Evolutionary conservation across 2,329 filamentous ascomycete species (phyloP).

Genomic region (Immersiporthe knoxdaviesiana): DNA sequence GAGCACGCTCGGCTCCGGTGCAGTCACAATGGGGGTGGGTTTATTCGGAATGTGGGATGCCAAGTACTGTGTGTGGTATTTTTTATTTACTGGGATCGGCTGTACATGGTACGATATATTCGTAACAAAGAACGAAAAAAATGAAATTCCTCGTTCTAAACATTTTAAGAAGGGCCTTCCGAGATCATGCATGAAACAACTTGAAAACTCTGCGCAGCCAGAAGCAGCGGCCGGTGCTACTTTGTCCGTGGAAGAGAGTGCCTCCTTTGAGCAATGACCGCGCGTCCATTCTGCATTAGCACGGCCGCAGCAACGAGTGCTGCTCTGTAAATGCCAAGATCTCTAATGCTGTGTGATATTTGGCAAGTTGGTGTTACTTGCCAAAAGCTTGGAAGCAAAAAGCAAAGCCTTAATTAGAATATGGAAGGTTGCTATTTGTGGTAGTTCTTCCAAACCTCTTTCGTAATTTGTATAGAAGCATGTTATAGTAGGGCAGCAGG

Average conservation of each 20-base stretch:
- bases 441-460: not conserved
- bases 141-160: not conserved
- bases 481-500: too few relatives aligned
- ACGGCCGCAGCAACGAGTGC: not conserved
- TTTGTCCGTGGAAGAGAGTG: not conserved
- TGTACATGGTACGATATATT: not conserved
- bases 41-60: not conserved
- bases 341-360: not conserved
- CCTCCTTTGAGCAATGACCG: not conserved
- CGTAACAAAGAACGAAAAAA: not conserved
- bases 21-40: not conserved
- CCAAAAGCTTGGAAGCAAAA: too few relatives aligned
- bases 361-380: not conserved
- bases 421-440: not conserved
- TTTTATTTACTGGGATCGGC: too few relatives aligned
- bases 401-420: not conserved
- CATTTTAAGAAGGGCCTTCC: not conserved
- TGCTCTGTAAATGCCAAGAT: not conserved
- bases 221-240: not conserved
- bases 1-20: not conserved
- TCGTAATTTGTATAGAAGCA: not conserved
- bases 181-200: not conserved
- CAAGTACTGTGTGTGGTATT: not conserved
- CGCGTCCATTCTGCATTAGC: not conserved
- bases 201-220: not conserved